phyloP scores from a whole-genome alignment of 2,329 filamentous ascomycete genomes.

The Gremmenia infestans region DNA sequence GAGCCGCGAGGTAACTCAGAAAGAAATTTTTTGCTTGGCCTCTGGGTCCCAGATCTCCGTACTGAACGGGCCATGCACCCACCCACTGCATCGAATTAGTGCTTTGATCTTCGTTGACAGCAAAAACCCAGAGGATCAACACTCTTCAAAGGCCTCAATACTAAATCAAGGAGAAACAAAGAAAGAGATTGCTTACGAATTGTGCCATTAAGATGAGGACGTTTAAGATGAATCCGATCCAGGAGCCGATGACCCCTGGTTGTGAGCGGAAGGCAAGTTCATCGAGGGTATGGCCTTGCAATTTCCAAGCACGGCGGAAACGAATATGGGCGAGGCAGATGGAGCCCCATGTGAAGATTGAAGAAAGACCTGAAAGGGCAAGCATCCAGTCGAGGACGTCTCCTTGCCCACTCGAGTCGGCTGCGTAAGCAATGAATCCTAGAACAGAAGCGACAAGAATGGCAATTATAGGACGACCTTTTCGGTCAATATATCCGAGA shows the following conservation, averaged over 20 bases:
- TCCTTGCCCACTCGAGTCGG: conserved; percentile 49
- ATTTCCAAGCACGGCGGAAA: conserved; percentile 76
- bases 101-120: no score
- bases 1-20: conserved; percentile 63
- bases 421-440: conserved; percentile 74
- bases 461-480: conserved; percentile 72
- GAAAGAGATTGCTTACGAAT: conserved; percentile 41
- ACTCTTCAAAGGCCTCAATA: no score
- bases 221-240: conserved; percentile 73
- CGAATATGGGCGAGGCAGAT: conserved; percentile 91
- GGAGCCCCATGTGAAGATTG: conserved; percentile 74
- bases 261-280: conserved; percentile 81
- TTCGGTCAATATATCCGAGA: conserved; percentile 75
- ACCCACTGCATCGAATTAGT: conserved; percentile 50
- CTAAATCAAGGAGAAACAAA: no score
- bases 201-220: conserved; percentile 71
- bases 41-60: conserved; percentile 38
- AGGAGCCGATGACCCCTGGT: conserved; percentile 74
- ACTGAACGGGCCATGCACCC: conserved; percentile 69
- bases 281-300: conserved; percentile 62
- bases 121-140: no score
- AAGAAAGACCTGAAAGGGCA: conserved; percentile 66
- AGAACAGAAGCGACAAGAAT: conserved; percentile 63
- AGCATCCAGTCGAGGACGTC: conserved; percentile 76
- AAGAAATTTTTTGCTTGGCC: conserved; percentile 65